Evolutionary conservation across 1,284 basidiomycete genomes (phyloP), one percentile per base, ranked within the genome.

Genomic region (Rugiboletus extremiorientalis): DNA sequence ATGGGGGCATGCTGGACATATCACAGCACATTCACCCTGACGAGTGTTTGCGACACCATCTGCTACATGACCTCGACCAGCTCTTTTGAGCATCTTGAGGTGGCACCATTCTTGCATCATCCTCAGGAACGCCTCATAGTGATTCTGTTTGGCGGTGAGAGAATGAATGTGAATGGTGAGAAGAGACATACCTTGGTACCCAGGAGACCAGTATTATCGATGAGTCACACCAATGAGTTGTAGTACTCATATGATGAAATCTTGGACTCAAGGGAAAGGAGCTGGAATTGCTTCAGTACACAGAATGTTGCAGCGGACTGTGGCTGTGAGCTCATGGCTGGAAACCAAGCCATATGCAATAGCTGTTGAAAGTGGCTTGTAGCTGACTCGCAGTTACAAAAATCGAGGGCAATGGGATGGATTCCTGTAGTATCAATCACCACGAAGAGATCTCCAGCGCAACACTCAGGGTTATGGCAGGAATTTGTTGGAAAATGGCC

Each of bases 1-100:
- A 12, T 66, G 62, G 0, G 72, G 72, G 38, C 74, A 75, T 2
- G 72, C 72, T 1, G 69, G 71, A 52, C 69, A 75, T 2, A 51
- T 18, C 4, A 74, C 50, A 0, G 63, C 62, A 8, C 63, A 62
- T 5, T 65, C 5, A 10, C 50, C 36, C 25, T 28, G 28, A 5
- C 1, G 6, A 15, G 20, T 47, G n/a, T n/a, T n/a, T n/a, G n/a
- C n/a, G n/a, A n/a, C n/a, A n/a, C n/a, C n/a, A n/a, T n/a, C n/a
- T n/a, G n/a, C n/a, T n/a, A n/a, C 40, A 34, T 43, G 36, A 2
- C 20, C 47, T 25, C 18, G 4, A 1, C 25, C 42, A 0, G 20
- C 3, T 2, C 54, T 37, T 40, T 69, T 68, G 16, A 67, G 48
- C 27, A 60, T 46, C 43, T 65, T 66, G 6, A 61, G 50, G 20